phyloP scores from a whole-genome alignment of 2,329 filamentous ascomycete genomes.

The Aureobasidium namibiae region DNA sequence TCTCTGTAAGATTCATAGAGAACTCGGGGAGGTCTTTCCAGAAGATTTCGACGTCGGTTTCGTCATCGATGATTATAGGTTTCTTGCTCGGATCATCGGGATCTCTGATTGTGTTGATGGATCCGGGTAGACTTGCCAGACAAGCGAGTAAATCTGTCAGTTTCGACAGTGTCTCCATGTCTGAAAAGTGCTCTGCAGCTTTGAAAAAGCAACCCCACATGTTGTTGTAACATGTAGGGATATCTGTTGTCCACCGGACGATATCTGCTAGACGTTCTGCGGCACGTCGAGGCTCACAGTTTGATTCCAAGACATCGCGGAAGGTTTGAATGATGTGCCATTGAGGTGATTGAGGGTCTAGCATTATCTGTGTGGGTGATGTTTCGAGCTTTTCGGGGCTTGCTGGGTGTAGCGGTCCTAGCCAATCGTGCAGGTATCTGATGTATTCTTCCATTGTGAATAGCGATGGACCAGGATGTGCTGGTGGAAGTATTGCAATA shows the following conservation, averaged over 20 bases:
- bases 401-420: background rate
- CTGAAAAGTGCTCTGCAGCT: background rate
- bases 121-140: background rate
- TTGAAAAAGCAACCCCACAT: background rate
- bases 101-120: background rate
- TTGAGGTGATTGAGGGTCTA: background rate
- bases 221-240: background rate
- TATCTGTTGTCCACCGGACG: background rate
- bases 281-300: background rate
- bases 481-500: background rate
- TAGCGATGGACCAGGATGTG: background rate
- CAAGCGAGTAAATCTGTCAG: background rate
- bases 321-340: background rate
- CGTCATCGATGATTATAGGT: background rate
- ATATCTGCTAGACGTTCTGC: background rate
- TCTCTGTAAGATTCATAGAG: background rate
- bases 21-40: background rate
- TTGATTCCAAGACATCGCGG: background rate
- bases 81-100: background rate
- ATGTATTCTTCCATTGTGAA: background rate
- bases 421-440: background rate
- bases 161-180: background rate
- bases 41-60: no score
- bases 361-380: background rate
- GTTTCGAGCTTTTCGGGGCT: no score